Conservation (phyloP, 345 rosid genomes). For the Populus tremula region DNA sequence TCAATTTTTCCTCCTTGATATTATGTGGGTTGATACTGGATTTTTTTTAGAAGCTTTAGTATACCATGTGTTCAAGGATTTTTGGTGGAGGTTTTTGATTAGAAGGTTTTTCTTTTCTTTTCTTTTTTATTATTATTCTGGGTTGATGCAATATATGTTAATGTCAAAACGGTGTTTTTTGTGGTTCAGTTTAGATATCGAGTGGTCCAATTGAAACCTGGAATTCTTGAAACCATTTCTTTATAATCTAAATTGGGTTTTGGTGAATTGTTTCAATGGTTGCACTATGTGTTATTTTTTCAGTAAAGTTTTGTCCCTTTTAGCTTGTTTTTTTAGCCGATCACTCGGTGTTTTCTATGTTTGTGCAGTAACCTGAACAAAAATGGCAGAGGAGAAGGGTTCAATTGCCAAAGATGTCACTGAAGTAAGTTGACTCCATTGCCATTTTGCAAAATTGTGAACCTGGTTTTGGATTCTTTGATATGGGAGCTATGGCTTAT, state of each 20-base stretch:
- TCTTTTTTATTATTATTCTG: neutral
- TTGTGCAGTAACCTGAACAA: slow-evolving; percentile 13
- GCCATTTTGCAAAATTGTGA: neutral
- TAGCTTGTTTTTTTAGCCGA: neutral
- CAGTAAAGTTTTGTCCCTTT: neutral
- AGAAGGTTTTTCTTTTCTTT: neutral
- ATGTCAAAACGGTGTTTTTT: neutral
- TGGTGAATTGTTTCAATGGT: neutral
- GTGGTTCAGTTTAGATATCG: neutral
- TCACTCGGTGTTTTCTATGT: neutral
- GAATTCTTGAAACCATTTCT: neutral
- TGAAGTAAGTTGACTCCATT: slow-evolving; percentile 36
- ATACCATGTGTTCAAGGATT: neutral
- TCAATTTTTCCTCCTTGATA: neutral
- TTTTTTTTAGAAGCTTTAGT: neutral
- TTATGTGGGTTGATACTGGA: neutral
- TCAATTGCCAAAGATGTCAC: slow-evolving; percentile 63
- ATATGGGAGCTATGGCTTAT: slow-evolving; percentile 10
- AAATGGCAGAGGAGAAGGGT: slow-evolving; percentile 33
- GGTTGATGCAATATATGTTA: neutral
- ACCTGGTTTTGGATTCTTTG: neutral
- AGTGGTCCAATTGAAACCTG: neutral
- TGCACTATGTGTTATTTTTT: neutral
- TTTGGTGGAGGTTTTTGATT: neutral
- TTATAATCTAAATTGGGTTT: neutral